Percentiles rank a stretch among this genome's conserved stretches.
Conservation (phyloP, 805 yeast species). For the Kregervanrija pseudodelftensis region DNA sequence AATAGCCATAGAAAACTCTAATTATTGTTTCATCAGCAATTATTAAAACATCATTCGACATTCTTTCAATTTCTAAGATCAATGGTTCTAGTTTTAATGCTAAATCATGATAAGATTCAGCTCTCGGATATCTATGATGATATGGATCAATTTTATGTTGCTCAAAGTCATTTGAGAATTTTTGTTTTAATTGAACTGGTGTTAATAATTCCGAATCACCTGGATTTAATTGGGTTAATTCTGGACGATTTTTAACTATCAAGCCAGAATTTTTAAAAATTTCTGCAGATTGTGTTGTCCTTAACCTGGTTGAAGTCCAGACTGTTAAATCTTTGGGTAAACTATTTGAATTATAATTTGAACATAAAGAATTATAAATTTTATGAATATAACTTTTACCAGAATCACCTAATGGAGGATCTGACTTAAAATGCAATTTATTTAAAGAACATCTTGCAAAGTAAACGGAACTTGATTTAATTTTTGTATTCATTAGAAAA, state of each 20-base stretch:
- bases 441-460: constrained; percentile 76
- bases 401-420: constrained; percentile 72
- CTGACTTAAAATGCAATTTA: constrained; percentile 56
- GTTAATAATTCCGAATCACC: constrained; percentile 75
- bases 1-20: constrained; percentile 85
- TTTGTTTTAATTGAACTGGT: constrained; percentile 47
- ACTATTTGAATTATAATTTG: constrained; percentile 22
- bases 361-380: constrained; percentile 50
- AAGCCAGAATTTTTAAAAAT: constrained; percentile 59
- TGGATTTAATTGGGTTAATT: constrained; percentile 81
- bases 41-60: constrained; percentile 78
- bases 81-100: constrained; percentile 93
- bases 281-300: constrained; percentile 75
- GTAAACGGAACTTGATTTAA: constrained; percentile 83
- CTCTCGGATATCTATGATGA: constrained; percentile 85
- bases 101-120: constrained; percentile 93
- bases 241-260: constrained; percentile 66
- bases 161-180: constrained; percentile 64
- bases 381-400: constrained; percentile 64
- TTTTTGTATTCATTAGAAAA: constrained; percentile 84
- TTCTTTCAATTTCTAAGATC: constrained; percentile 87
- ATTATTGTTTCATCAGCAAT: constrained; percentile 91
- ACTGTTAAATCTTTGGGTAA: constrained; percentile 46
- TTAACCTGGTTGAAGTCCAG: constrained; percentile 90
- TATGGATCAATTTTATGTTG: constrained; percentile 74